These are phyloP conservation scores for Saccharum officinarum DNA, from an alignment of 176 grass and related monocot genomes.

Conservation along the genomic window DNA sequence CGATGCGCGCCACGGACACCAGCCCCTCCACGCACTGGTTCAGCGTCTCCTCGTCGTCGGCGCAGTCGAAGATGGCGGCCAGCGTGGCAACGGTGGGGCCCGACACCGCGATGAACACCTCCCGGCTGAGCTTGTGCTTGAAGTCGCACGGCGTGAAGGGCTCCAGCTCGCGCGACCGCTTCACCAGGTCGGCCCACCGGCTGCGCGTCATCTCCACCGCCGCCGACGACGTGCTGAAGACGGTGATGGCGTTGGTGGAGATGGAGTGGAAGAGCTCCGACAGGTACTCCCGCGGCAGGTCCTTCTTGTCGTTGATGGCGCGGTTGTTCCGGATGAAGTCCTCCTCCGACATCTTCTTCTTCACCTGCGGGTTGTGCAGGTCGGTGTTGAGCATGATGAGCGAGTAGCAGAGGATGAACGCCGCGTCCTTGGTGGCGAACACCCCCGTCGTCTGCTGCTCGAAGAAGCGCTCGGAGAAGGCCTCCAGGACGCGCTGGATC, in stretches of 20 bases:
- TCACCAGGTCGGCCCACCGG: conserved; percentile 72
- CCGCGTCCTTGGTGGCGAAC: conserved; percentile 80
- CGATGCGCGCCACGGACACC: conserved; percentile 71
- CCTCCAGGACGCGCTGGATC: conserved; percentile 88
- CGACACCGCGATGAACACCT: conserved; percentile 72
- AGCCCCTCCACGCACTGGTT: conserved; percentile 81
- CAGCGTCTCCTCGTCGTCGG: conserved; percentile 76
- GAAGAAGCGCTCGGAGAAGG: conserved; percentile 77
- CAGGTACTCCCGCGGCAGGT: conserved; percentile 86
- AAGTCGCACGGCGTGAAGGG: conserved; percentile 78
- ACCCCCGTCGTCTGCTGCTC: conserved; percentile 70
- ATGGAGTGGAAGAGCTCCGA: conserved; percentile 95
- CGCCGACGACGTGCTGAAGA: conserved; percentile 41
- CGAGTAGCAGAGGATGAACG: conserved; percentile 89
- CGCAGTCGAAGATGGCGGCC: conserved; percentile 78
- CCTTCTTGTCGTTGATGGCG: conserved; percentile 65
- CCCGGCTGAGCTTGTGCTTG: conserved; percentile 79
- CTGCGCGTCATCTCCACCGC: conserved; percentile 47
- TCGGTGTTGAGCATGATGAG: conserved; percentile 99
- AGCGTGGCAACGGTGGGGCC: conserved; percentile 71
- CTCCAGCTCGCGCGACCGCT: conserved; percentile 46
- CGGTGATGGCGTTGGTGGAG: conserved; percentile 65
- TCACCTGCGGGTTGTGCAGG: conserved; percentile 95
- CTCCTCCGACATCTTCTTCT: conserved; percentile 97
- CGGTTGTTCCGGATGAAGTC: conserved; percentile 98